These are phyloP conservation scores for Ophiocordyceps camponoti-floridani DNA, from an alignment of 2,329 filamentous ascomycete species.

Conservation along the genomic window DNA sequence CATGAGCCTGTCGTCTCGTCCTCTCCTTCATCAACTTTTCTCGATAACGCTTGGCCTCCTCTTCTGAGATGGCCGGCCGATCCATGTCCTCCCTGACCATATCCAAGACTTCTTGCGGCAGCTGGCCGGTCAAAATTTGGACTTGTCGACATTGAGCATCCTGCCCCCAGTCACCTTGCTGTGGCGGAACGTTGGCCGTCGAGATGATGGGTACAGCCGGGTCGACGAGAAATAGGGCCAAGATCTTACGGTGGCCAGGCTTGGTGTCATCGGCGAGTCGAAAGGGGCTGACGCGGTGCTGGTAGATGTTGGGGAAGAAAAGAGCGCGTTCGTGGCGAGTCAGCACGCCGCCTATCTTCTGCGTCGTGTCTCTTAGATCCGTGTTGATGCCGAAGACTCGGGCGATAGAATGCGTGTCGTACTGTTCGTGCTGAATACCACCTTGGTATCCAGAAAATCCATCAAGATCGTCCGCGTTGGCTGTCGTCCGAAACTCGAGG, in stretches of 20 bases:
- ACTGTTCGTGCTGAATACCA: slow-evolving; percentile 11
- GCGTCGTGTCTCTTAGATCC: slow-evolving; percentile 4
- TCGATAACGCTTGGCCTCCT: neutral
- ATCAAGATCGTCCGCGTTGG: slow-evolving; percentile 12
- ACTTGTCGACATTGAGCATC: neutral
- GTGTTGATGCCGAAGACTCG: slow-evolving; percentile 16
- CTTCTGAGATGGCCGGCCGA: too few species aligned
- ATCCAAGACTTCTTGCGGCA: too few species aligned
- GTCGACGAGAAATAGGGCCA: slow-evolving; percentile 44
- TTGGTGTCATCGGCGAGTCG: slow-evolving; percentile 28
- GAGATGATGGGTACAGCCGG: slow-evolving; percentile 26
- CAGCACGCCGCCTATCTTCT: slow-evolving; percentile 26
- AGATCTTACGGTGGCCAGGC: slow-evolving; percentile 39
- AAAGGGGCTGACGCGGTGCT: slow-evolving; percentile 35
- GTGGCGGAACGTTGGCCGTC: slow-evolving; percentile 25
- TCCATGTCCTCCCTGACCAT: too few species aligned
- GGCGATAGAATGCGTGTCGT: slow-evolving; percentile 15
- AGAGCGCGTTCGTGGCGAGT: slow-evolving; percentile 29
- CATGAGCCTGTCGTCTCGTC: neutral
- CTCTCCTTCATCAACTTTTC: neutral
- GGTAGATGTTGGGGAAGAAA: slow-evolving; percentile 35
- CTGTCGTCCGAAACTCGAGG: slow-evolving; percentile 29
- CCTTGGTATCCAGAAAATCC: neutral
- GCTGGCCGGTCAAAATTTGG: too few species aligned
- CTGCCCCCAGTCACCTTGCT: slow-evolving; percentile 20